These are phyloP conservation scores for Striga asiatica DNA, from an alignment of 257 asterid genomes.

Conservation along the genomic window DNA sequence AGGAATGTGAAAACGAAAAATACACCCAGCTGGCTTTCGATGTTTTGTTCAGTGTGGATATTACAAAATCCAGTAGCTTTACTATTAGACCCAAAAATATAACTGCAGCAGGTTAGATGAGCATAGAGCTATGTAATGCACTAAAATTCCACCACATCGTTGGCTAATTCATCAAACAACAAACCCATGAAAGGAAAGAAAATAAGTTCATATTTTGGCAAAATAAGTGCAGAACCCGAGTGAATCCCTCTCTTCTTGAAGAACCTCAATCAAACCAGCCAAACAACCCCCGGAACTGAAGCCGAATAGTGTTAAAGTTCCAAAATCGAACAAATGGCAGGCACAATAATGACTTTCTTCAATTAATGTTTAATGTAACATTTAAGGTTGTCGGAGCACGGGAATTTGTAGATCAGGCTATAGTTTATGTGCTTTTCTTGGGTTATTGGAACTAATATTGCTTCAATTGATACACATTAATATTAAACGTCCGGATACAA, in stretches of 20 bases:
- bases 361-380: neutral
- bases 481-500: no score
- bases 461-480: neutral
- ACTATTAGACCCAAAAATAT: no score
- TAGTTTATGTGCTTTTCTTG: slow-evolving; percentile 3
- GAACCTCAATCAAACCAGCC: slow-evolving; percentile 28
- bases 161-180: no score
- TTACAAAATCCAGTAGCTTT: no score
- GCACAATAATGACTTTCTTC: slow-evolving; percentile 3
- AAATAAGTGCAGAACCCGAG: no score
- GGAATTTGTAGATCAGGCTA: slow-evolving; percentile 2
- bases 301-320: slow-evolving; percentile 19
- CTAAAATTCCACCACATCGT: no score
- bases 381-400: slow-evolving; percentile 6
- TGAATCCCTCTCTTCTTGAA: slow-evolving; percentile 62
- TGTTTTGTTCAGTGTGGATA: no score
- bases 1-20: neutral
- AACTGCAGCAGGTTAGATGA: no score
- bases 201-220: no score
- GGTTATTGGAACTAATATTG: slow-evolving; percentile 5
- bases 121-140: no score
- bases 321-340: slow-evolving; percentile 15
- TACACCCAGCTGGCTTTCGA: neutral
- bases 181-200: no score
- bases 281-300: slow-evolving; percentile 19